Percentiles rank a stretch among this genome's conserved stretches.
Conservation (phyloP, 441 rosid genomes). For the Gossypium schwendimanii region DNA sequence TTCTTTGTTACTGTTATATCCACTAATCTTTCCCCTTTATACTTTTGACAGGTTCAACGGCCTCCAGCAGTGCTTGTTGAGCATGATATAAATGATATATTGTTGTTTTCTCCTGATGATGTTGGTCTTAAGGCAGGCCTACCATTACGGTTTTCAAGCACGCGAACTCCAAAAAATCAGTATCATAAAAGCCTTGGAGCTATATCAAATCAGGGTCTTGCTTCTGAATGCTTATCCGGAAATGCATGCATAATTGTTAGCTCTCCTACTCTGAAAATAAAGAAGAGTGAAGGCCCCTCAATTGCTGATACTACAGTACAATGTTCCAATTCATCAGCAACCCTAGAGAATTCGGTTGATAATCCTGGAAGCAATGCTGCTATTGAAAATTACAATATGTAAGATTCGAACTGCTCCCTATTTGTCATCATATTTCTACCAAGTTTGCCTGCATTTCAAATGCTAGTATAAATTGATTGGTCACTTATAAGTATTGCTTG, state of each 20-base stretch:
- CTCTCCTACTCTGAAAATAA: constrained; percentile 49
- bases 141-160: constrained; percentile 25
- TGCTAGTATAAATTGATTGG: background rate
- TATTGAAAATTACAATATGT: constrained; percentile 59
- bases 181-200: constrained; percentile 33
- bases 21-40: background rate
- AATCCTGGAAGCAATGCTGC: constrained; percentile 34
- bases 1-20: background rate
- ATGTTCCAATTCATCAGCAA: constrained; percentile 35
- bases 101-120: constrained; percentile 63
- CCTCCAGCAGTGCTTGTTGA: constrained; percentile 47
- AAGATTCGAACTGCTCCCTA: constrained; percentile 25
- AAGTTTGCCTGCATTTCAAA: background rate
- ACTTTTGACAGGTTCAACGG: constrained; percentile 34
- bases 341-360: constrained; percentile 29
- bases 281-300: constrained; percentile 37
- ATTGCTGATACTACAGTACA: constrained; percentile 28
- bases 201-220: constrained; percentile 35
- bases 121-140: constrained; percentile 34
- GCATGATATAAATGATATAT: constrained; percentile 41
- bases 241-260: constrained; percentile 37
- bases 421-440: background rate
- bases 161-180: constrained; percentile 44
- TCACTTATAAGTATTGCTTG: constrained; percentile 1
- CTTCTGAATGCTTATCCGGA: constrained; percentile 44